phyloP scores from a whole-genome alignment of 2,329 filamentous ascomycete genomes.

The Fusarium lateritium region DNA sequence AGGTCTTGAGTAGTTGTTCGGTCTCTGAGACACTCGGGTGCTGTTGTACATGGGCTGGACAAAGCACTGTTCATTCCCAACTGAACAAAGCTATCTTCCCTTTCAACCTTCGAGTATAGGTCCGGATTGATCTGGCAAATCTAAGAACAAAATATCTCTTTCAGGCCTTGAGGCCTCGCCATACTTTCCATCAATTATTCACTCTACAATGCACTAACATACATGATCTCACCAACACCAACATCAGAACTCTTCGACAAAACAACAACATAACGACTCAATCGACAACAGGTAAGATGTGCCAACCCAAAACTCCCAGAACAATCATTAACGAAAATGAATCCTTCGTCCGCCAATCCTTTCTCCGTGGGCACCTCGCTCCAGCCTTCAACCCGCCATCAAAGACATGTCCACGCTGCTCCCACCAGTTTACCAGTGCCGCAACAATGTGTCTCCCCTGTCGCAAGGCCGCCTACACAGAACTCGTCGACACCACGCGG shows the following conservation, averaged over 20 bases:
- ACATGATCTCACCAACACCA: background rate
- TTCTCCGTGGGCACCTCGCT: slow-evolving; percentile 23
- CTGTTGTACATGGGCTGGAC: background rate
- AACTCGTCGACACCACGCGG: background rate
- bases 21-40: no score
- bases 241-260: background rate
- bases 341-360: slow-evolving; percentile 16
- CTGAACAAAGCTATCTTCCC: background rate
- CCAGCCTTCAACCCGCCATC: slow-evolving; percentile 14
- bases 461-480: background rate
- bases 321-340: background rate
- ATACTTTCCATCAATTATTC: background rate
- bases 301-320: background rate
- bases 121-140: fast-evolving
- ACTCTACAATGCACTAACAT: background rate
- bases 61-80: background rate
- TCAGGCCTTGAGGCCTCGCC: fast-evolving
- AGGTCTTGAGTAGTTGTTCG: background rate
- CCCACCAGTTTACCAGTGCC: background rate
- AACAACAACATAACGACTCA: background rate
- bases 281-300: slow-evolving; percentile 14
- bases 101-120: background rate
- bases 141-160: background rate
- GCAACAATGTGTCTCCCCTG: slow-evolving; percentile 24
- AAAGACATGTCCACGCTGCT: slow-evolving; percentile 26